phyloP scores from a whole-genome alignment of 805 yeast species.

The Komagataella phaffii region DNA sequence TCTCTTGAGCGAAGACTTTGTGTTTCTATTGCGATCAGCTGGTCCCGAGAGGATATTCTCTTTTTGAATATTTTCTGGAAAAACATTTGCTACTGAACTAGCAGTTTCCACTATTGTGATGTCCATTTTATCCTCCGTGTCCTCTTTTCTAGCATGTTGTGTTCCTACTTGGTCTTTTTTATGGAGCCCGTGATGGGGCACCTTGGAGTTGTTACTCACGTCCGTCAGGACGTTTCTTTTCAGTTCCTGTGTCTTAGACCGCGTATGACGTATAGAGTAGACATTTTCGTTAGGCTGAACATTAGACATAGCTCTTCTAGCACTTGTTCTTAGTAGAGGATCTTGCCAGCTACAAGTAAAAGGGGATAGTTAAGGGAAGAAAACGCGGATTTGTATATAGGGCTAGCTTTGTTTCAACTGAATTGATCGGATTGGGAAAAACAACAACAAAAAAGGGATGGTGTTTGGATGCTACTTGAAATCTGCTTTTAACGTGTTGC shows the following conservation, averaged over 20 bases:
- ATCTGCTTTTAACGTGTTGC: neutral
- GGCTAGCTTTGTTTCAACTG: neutral
- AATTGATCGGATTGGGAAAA: neutral
- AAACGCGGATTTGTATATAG: neutral
- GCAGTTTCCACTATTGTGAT: neutral
- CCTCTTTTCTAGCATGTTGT: neutral
- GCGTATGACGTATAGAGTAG: neutral
- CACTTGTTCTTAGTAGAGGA: neutral
- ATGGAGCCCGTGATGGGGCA: neutral
- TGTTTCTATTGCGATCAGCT: neutral
- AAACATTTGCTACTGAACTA: neutral
- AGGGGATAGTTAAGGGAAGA: neutral
- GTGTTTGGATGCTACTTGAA: neutral
- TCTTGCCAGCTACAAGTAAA: neutral
- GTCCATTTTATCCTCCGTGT: neutral
- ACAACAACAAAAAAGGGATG: neutral
- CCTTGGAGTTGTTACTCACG: neutral
- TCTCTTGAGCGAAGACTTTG: conserved; percentile 26
- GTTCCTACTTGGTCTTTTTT: neutral
- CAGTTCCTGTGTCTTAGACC: neutral
- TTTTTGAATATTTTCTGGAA: neutral
- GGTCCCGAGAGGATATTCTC: neutral
- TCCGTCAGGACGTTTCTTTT: neutral
- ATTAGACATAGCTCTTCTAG: neutral
- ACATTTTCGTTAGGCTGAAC: neutral